A percentile compares a stretch with the other conserved stretches of the same genome.
Evolutionary conservation across 805 yeast genomes (phyloP).

Genomic region (Yarrowia keelungensis): DNA sequence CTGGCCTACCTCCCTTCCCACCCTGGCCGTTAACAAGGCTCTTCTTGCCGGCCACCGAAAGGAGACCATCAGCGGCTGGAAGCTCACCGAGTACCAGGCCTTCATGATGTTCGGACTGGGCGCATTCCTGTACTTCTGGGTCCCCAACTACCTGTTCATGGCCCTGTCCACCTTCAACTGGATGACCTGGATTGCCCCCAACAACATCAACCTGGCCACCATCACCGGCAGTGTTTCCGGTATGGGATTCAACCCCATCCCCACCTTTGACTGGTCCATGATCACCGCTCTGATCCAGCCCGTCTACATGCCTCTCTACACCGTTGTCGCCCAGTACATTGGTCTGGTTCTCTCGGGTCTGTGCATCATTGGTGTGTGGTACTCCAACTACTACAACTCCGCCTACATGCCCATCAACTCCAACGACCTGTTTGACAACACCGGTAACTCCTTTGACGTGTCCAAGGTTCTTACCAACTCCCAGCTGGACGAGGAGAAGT

Average conservation of each 20-base stretch:
- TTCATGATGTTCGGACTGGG: conserved; percentile 52
- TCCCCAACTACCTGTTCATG: conserved; percentile 65
- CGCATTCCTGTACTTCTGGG: conserved; percentile 61
- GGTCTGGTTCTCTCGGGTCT: conserved; percentile 40
- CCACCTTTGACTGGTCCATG: conserved; percentile 55
- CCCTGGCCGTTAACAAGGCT: conserved; percentile 63
- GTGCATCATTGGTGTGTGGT: conserved; percentile 49
- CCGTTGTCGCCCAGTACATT: conserved; percentile 37
- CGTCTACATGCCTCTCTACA: conserved; percentile 42
- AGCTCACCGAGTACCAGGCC: conserved; percentile 55
- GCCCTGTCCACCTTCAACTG: conserved; percentile 65
- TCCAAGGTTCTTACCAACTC: conserved; percentile 54
- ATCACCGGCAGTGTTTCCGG: conserved; percentile 56
- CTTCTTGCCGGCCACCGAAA: conserved; percentile 50
- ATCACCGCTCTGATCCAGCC: conserved; percentile 42
- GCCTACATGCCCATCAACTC: conserved; percentile 61
- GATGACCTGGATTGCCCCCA: conserved; percentile 65
- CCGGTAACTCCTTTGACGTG: conserved; percentile 55
- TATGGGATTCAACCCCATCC: conserved; percentile 54
- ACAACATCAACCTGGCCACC: conserved; percentile 59
- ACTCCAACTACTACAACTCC: conserved; percentile 59
- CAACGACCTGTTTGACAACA: conserved; percentile 52
- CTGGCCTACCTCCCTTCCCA: conserved; percentile 70
- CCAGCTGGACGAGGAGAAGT: conserved; percentile 55
- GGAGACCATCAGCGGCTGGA: conserved; percentile 56